These are phyloP conservation scores for Vitis hybrid DNA, from an alignment of 177 flowering plant genomes.

Conservation along the genomic window DNA sequence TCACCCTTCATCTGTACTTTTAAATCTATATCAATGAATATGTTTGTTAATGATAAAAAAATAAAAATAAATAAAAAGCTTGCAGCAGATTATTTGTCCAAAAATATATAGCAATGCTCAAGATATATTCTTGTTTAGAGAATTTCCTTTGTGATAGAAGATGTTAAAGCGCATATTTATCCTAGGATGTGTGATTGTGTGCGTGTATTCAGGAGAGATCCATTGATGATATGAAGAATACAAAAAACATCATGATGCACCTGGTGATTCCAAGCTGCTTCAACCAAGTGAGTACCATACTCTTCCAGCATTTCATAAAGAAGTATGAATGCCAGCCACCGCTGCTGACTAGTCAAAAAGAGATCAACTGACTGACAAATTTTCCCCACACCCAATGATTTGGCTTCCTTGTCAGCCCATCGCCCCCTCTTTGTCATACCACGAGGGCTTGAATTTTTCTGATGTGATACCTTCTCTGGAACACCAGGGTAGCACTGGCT, in stretches of 20 bases:
- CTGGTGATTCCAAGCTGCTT: constrained; percentile 99
- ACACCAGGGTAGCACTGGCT: constrained; percentile 17
- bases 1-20: too few species aligned
- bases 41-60: too few species aligned
- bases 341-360: constrained; percentile 37
- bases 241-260: constrained; percentile 32
- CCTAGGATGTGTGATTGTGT: not conserved
- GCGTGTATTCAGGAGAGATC: not conserved
- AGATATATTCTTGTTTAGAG: too few species aligned
- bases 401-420: constrained; percentile 95
- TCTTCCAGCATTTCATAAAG: constrained; percentile 99
- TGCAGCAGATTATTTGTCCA: too few species aligned
- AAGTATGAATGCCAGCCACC: constrained; percentile 88
- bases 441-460: constrained; percentile 23
- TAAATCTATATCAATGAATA: too few species aligned
- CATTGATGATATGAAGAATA: constrained; percentile 1
- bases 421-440: constrained; percentile 62
- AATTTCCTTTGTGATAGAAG: too few species aligned
- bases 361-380: constrained; percentile 29
- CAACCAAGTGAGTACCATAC: constrained; percentile 96
- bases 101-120: too few species aligned
- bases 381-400: constrained; percentile 76
- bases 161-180: not conserved
- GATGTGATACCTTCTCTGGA: constrained; percentile 28
- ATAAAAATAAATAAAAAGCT: too few species aligned